A percentile compares a stretch with the other conserved stretches of the same genome.
These are phyloP conservation scores for Paramecium sonneborni DNA, from an alignment of 73 alveolate genomes.

Conservation along the genomic window DNA sequence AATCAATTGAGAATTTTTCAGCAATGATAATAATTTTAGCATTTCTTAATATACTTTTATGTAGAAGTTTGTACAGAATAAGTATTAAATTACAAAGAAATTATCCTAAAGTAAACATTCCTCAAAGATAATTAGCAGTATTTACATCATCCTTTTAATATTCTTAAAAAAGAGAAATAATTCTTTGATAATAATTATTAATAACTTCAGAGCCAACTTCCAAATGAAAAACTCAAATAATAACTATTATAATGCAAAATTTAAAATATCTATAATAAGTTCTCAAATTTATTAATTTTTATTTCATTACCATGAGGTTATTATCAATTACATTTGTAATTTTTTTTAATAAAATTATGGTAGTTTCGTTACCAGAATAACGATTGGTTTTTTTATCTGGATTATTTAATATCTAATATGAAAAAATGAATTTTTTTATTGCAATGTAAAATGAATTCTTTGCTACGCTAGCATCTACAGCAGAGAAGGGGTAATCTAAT, in stretches of 20 bases:
- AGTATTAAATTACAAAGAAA: background rate
- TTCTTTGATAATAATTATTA: background rate
- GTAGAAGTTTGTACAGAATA: background rate
- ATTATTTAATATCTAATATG: background rate
- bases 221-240: background rate
- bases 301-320: background rate
- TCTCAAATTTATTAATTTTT: background rate
- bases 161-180: background rate
- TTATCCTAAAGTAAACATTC: background rate
- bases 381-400: constrained; percentile 57
- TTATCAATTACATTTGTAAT: background rate
- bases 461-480: constrained; percentile 81
- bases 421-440: constrained; percentile 60
- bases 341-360: constrained; percentile 36
- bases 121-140: background rate
- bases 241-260: background rate
- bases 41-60: constrained; percentile 57
- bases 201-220: constrained; percentile 1
- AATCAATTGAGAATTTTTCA: constrained; percentile 75
- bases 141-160: background rate
- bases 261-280: background rate
- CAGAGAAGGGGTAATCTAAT: constrained; percentile 78
- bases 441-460: constrained; percentile 43
- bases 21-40: constrained; percentile 23
- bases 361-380: constrained; percentile 79